phyloP scores from a whole-genome alignment of 495 filamentous ascomycete species.

The Neurospora hispaniola region DNA sequence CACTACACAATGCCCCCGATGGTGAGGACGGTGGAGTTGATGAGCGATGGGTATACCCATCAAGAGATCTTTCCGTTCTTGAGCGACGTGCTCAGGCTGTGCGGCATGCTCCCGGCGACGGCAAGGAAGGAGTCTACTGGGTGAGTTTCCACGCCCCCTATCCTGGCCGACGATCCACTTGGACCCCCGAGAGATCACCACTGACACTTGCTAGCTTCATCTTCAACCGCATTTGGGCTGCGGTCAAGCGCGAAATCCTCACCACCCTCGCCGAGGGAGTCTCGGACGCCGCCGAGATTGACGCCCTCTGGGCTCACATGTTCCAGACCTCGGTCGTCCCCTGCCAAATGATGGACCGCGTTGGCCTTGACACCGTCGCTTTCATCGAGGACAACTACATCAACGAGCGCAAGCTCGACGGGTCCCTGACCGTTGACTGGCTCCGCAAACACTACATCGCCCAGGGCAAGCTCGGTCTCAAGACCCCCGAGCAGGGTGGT shows the following conservation, averaged over 20 bases:
- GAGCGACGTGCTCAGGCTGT: conserved; percentile 22
- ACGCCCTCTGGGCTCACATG: conserved; percentile 29
- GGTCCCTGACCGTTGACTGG: conserved; percentile 22
- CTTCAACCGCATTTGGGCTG: conserved; percentile 49
- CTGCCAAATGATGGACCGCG: conserved; percentile 1
- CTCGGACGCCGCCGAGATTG: conserved; percentile 32
- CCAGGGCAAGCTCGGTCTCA: conserved; percentile 22
- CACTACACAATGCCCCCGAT: conserved; percentile 45
- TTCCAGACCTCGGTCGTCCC: neutral
- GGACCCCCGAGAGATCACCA: neutral
- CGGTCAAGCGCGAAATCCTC: conserved; percentile 39
- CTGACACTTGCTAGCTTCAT: conserved; percentile 26
- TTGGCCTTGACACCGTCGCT: conserved; percentile 38
- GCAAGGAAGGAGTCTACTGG: conserved; percentile 40
- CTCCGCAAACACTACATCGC: conserved; percentile 23
- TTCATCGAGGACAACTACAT: conserved; percentile 23
- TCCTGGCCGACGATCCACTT: neutral
- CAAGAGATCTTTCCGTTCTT: conserved; percentile 33
- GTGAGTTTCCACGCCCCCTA: neutral
- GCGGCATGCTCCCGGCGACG: conserved; percentile 30
- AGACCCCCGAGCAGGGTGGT: conserved; percentile 1
- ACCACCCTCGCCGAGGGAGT: conserved; percentile 38
- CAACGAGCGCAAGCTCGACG: conserved; percentile 26
- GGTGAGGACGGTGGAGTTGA: conserved; percentile 41
- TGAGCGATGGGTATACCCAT: conserved; percentile 43